Evolutionary conservation across 108 stramenopile species (phyloP).

Genomic region (Asterionellopsis glacialis): DNA sequence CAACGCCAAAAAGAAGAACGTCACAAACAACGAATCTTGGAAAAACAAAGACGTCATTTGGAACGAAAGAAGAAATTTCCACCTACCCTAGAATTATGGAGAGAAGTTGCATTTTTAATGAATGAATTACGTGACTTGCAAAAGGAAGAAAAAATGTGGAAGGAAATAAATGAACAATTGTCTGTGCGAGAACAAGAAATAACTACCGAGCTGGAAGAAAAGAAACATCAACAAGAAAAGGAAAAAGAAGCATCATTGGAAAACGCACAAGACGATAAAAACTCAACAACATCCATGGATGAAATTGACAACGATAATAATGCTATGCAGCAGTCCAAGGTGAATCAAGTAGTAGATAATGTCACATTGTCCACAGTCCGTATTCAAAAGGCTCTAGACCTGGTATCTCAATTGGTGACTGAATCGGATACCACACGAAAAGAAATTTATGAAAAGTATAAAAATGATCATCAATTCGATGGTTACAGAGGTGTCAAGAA

Average conservation of each 20-base stretch:
- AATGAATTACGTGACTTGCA: conserved; percentile 32
- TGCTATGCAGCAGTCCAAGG: not conserved
- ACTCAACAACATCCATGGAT: conserved; percentile 2
- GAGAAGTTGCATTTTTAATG: conserved; percentile 44
- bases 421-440: conserved; percentile 16
- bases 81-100: conserved; percentile 33
- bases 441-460: conserved; percentile 40
- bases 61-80: conserved; percentile 14
- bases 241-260: conserved; percentile 1
- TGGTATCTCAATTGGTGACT: conserved; percentile 9
- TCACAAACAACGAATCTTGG: conserved; percentile 8
- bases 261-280: conserved; percentile 12
- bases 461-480: conserved; percentile 35
- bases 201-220: conserved; percentile 3
- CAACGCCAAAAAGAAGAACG: conserved; percentile 9
- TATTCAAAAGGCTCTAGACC: conserved; percentile 26
- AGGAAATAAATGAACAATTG: conserved; percentile 25
- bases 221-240: not conserved
- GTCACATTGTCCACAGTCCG: conserved; percentile 33
- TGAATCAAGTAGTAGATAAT: conserved; percentile 25
- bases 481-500: conserved; percentile 36
- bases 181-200: conserved; percentile 5
- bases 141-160: conserved; percentile 42
- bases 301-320: conserved; percentile 4
- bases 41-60: conserved; percentile 1